These are phyloP conservation scores for Raddia distichophylla DNA, from an alignment of 176 grass and related monocot species.

Conservation along the genomic window DNA sequence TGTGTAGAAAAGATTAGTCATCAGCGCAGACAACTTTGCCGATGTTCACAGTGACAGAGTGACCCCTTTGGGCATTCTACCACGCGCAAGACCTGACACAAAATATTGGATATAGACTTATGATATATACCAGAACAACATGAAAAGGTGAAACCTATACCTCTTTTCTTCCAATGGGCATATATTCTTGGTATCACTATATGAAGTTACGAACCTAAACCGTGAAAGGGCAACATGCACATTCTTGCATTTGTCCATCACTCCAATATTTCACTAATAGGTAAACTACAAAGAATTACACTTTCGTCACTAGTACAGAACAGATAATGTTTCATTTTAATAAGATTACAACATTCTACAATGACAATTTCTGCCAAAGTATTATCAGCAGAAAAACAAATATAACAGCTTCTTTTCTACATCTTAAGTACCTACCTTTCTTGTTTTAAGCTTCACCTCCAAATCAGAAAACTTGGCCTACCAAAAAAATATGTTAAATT, in stretches of 20 bases:
- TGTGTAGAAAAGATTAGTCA: background rate
- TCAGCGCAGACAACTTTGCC: background rate
- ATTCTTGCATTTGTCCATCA: background rate
- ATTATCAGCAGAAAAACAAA: constrained; percentile 19
- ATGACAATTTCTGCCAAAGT: background rate
- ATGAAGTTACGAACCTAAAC: background rate
- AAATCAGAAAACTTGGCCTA: constrained; percentile 83
- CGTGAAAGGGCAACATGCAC: background rate
- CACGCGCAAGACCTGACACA: background rate
- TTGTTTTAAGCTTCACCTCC: constrained; percentile 57
- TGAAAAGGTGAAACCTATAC: background rate
- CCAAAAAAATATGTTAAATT: constrained; percentile 33
- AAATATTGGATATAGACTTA: background rate
- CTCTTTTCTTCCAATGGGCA: background rate
- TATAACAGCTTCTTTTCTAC: background rate
- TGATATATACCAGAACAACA: background rate
- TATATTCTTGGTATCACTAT: background rate
- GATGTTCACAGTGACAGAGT: background rate
- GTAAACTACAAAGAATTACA: background rate
- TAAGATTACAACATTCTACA: background rate
- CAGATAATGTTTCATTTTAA: background rate
- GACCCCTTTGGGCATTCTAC: background rate
- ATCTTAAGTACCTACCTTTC: constrained; percentile 63
- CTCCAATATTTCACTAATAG: background rate
- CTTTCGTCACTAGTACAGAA: background rate